A percentile compares a stretch with the other conserved stretches of the same genome.
These are phyloP conservation scores for Amphicarpaea edgeworthii DNA, from an alignment of 306 rosid genomes.

Conservation along the genomic window DNA sequence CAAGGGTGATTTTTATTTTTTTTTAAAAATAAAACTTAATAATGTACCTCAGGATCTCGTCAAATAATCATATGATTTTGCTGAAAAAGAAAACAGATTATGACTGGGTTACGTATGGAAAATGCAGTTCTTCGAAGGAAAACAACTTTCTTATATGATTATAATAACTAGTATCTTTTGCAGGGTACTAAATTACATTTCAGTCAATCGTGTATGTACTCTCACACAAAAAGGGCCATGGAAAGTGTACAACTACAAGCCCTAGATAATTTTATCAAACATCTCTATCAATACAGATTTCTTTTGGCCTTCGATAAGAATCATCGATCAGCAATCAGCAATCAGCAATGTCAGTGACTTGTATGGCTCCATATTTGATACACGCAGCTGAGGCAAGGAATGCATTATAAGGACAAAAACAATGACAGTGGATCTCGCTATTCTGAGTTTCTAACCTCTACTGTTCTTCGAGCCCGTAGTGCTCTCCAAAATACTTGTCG, in stretches of 20 bases:
- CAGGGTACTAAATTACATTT: constrained; percentile 39
- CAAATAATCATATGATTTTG: constrained; percentile 23
- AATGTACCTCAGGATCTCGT: not conserved
- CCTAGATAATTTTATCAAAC: constrained; percentile 25
- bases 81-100: not conserved
- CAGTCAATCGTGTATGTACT: constrained; percentile 6
- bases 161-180: not conserved
- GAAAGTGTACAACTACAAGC: constrained; percentile 22
- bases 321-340: constrained; percentile 10
- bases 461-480: constrained; percentile 81
- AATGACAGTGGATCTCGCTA: not conserved
- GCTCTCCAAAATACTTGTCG: constrained; percentile 93
- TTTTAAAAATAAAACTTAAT: not conserved
- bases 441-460: constrained; percentile 25
- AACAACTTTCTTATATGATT: too few species aligned
- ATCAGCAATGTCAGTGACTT: not conserved
- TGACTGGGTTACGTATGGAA: constrained; percentile 6
- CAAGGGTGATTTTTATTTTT: too few species aligned
- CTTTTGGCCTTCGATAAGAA: constrained; percentile 38
- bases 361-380: constrained; percentile 26
- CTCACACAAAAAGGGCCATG: not conserved
- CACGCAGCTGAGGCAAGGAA: constrained; percentile 20
- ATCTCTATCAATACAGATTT: constrained; percentile 24
- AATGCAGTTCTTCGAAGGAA: too few species aligned
- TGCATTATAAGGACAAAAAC: constrained; percentile 13